Conservation (phyloP, 2,329 filamentous ascomycete species). For the Coleophoma cylindrospora region DNA sequence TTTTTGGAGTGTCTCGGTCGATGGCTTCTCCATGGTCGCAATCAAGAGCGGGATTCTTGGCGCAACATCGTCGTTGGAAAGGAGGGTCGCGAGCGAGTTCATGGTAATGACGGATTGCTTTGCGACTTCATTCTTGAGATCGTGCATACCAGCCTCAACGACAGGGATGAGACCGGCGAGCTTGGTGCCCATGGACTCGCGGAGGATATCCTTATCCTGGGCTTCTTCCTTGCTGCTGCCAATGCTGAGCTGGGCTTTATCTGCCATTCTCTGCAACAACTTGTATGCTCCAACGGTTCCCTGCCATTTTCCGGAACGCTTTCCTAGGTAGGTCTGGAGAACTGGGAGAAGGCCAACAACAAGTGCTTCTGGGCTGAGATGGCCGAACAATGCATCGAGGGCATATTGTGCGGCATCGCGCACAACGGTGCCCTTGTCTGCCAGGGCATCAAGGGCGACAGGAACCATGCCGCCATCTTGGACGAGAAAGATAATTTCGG, state of each 20-base stretch:
- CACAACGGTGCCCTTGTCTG: slow-evolving; percentile 86
- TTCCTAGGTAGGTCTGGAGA: slow-evolving; percentile 70
- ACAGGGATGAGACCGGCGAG: slow-evolving; percentile 85
- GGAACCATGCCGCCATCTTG: slow-evolving; percentile 71
- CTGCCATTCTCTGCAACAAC: slow-evolving; percentile 86
- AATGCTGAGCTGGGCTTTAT: slow-evolving; percentile 83
- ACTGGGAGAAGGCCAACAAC: slow-evolving; percentile 77
- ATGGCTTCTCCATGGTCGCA: slow-evolving; percentile 93
- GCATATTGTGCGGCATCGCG: slow-evolving; percentile 92
- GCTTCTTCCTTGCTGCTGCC: slow-evolving; percentile 78
- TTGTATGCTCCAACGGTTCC: slow-evolving; percentile 83
- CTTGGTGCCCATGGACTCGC: slow-evolving; percentile 85
- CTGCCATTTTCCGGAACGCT: slow-evolving; percentile 93
- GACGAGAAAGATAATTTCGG: slow-evolving; percentile 77
- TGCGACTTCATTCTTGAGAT: slow-evolving; percentile 81
- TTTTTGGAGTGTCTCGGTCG: slow-evolving; percentile 82
- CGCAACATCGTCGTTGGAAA: slow-evolving; percentile 95
- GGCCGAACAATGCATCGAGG: slow-evolving; percentile 79
- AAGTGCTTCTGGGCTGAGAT: slow-evolving; percentile 76
- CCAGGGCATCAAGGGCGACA: slow-evolving; percentile 74
- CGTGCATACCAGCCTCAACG: slow-evolving; percentile 91
- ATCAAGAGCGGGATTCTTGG: slow-evolving; percentile 88
- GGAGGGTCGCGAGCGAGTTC: slow-evolving; percentile 80
- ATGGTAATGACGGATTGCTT: slow-evolving; percentile 93
- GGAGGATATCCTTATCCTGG: slow-evolving; percentile 79